A percentile compares a stretch with the other conserved stretches of the same genome.
Evolutionary conservation across 169 alveolate genomes (phyloP).

Genomic region (Plasmodium inui): DNA sequence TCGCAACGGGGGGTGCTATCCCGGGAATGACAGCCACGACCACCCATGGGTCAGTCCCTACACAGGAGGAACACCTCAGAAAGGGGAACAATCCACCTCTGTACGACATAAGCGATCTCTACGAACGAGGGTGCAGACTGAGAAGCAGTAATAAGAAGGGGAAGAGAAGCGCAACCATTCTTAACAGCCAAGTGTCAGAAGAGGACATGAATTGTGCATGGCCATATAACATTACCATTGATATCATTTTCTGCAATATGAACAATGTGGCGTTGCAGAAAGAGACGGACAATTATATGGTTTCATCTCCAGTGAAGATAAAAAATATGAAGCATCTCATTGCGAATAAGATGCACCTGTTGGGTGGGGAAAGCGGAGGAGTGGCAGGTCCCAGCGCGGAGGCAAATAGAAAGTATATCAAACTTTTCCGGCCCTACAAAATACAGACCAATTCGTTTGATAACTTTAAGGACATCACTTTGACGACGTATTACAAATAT

Average conservation of each 20-base stretch:
- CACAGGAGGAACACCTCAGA: background rate
- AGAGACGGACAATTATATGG: conserved; percentile 21
- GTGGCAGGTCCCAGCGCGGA: background rate
- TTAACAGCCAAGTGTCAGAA: conserved; percentile 6
- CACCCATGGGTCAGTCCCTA: background rate
- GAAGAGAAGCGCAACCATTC: background rate
- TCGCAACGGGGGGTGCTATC: background rate
- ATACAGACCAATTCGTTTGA: conserved; percentile 7
- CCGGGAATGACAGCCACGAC: background rate
- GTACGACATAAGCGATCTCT: background rate
- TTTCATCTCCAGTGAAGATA: conserved; percentile 28
- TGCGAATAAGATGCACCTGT: conserved; percentile 48
- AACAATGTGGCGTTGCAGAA: background rate
- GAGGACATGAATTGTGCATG: conserved; percentile 41
- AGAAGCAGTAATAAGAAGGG: conserved; percentile 1
- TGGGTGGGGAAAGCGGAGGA: background rate
- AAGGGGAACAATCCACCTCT: background rate
- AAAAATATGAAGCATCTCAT: conserved; percentile 44
- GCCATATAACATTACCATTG: conserved; percentile 51
- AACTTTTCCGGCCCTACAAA: conserved; percentile 35
- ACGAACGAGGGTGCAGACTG: background rate
- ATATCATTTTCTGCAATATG: conserved; percentile 36
- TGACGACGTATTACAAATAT: conserved; percentile 32
- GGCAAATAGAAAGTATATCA: background rate
- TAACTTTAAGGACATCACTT: conserved; percentile 14